Percentiles rank a stretch among this genome's conserved stretches.
These are phyloP conservation scores for Calocybe indica DNA, from an alignment of 768 basidiomycete genomes.

Conservation along the genomic window DNA sequence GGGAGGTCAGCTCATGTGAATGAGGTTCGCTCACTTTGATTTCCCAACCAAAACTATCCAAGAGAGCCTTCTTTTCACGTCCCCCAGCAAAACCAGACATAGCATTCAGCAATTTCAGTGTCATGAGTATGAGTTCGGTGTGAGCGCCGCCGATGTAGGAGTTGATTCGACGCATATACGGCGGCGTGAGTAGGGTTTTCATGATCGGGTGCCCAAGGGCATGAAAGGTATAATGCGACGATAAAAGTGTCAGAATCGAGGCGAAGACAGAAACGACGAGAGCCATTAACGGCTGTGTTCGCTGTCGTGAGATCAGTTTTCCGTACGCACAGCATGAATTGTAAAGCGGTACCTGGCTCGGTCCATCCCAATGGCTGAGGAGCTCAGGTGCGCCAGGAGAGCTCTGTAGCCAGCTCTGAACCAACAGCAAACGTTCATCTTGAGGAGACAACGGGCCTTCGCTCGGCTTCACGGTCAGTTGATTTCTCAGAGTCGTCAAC, in stretches of 20 bases:
- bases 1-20: not conserved
- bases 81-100: conserved; percentile 65
- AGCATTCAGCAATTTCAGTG: conserved; percentile 56
- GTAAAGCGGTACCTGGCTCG: conserved; percentile 23
- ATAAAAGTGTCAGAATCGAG: conserved; percentile 54
- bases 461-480: conserved; percentile 44
- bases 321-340: not conserved
- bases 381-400: conserved; percentile 54
- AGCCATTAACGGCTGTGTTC: conserved; percentile 36
- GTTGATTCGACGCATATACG: conserved; percentile 52
- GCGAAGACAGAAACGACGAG: conserved; percentile 50
- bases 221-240: conserved; percentile 67
- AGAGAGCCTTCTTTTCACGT: conserved; percentile 51
- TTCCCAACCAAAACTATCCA: conserved; percentile 77
- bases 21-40: conserved; percentile 44
- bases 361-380: conserved; percentile 55
- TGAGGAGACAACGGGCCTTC: conserved; percentile 44
- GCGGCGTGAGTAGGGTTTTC: conserved; percentile 49
- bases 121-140: conserved; percentile 60
- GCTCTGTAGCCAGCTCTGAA: conserved; percentile 55
- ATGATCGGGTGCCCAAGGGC: conserved; percentile 55
- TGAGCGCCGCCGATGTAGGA: conserved; percentile 56
- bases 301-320: conserved; percentile 17
- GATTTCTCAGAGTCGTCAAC: conserved; percentile 55
- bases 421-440: conserved; percentile 56